These are phyloP conservation scores for Linnemannia zychae DNA, from an alignment of 192 early-diverging fungal genomes.

Conservation along the genomic window DNA sequence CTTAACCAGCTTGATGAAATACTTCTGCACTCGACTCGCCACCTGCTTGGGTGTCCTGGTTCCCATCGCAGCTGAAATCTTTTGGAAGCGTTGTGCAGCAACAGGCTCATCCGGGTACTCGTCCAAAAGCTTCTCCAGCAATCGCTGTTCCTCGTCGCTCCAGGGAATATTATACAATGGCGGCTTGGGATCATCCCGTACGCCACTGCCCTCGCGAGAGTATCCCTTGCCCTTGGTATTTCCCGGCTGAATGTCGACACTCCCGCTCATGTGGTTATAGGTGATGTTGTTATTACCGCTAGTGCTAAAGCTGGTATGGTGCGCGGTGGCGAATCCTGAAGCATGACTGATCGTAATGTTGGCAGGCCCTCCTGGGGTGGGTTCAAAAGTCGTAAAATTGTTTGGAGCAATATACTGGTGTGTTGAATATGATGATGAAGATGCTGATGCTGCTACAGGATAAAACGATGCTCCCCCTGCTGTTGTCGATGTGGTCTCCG, in stretches of 20 bases:
- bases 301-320: constrained; percentile 15
- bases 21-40: constrained; percentile 83
- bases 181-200: constrained; percentile 60
- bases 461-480: neutral
- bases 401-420: constrained; percentile 8
- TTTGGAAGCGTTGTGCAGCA: constrained; percentile 76
- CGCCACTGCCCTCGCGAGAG: constrained; percentile 44
- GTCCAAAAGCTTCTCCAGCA: constrained; percentile 70
- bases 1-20: constrained; percentile 84
- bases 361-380: neutral
- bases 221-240: constrained; percentile 16
- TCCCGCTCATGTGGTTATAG: constrained; percentile 52
- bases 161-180: constrained; percentile 76
- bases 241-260: constrained; percentile 36
- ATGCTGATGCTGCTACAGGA: neutral
- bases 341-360: constrained; percentile 26
- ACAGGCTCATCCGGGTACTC: constrained; percentile 80
- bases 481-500: constrained; percentile 6
- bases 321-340: neutral
- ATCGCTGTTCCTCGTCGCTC: constrained; percentile 76
- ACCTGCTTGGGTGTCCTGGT: constrained; percentile 81
- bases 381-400: neutral
- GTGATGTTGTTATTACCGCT: constrained; percentile 34
- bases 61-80: constrained; percentile 77
- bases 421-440: neutral